phyloP scores from a whole-genome alignment of 2,329 filamentous ascomycete species.

The Botryotinia narcissicola region DNA sequence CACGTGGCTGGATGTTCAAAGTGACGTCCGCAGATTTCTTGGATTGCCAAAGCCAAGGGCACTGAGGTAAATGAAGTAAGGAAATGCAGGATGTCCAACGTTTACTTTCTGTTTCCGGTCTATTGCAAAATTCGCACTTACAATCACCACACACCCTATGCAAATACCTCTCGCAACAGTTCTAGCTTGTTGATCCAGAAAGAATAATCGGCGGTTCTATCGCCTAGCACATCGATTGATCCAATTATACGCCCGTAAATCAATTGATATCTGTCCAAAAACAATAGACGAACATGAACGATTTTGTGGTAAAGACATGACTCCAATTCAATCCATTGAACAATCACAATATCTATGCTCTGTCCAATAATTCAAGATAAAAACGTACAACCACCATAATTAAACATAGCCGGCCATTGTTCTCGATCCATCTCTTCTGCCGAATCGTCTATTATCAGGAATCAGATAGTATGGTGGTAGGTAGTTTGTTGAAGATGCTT shows the following conservation, averaged over 20 bases:
- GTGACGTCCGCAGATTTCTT: background rate
- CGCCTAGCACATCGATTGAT: background rate
- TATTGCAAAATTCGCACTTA: too few species aligned
- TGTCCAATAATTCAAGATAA: too few species aligned
- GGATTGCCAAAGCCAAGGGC: background rate
- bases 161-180: background rate
- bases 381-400: background rate
- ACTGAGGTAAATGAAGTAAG: background rate
- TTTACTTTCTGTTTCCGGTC: background rate
- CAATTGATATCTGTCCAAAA: background rate
- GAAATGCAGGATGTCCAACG: background rate
- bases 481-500: background rate
- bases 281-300: background rate
- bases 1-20: background rate
- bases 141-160: background rate
- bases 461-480: rapidly evolving
- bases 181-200: background rate
- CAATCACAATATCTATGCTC: background rate
- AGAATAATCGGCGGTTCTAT: background rate
- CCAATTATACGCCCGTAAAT: background rate
- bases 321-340: background rate
- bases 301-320: background rate
- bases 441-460: background rate
- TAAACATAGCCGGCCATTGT: background rate
- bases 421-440: rapidly evolving